Evolutionary conservation across 208 protist species (phyloP).

Genomic region (Endotrypanum monterogeii): DNA sequence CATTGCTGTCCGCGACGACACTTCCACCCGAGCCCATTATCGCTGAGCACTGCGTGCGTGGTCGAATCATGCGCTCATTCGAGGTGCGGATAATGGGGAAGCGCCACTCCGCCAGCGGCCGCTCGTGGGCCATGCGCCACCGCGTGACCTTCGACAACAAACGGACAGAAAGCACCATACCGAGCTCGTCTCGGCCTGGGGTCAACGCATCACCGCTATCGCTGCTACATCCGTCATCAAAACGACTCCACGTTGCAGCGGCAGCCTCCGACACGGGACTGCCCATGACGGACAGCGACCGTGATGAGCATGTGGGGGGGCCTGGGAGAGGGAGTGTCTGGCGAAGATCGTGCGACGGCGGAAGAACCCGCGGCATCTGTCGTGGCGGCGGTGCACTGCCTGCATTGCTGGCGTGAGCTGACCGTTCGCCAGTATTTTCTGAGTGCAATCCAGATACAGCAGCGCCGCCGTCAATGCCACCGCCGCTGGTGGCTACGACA

Average conservation of each 20-base stretch:
- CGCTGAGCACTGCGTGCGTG: slow-evolving; percentile 1
- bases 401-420: not conserved
- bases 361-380: not conserved
- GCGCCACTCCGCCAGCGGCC: slow-evolving; percentile 39
- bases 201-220: slow-evolving; percentile 3
- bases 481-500: not conserved
- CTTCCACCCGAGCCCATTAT: not conserved
- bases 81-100: slow-evolving; percentile 40
- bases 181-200: slow-evolving; percentile 34
- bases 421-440: slow-evolving; percentile 1
- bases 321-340: not conserved
- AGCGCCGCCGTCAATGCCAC: not conserved
- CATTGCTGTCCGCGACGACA: not conserved
- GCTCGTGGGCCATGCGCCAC: slow-evolving; percentile 35
- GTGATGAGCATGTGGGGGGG: slow-evolving; percentile 19
- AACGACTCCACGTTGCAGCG: slow-evolving; percentile 3
- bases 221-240: not conserved
- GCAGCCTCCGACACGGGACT: slow-evolving; percentile 16
- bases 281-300: slow-evolving; percentile 11
- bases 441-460: not conserved
- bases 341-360: not conserved
- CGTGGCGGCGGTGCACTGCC: not conserved
- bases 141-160: slow-evolving; percentile 24
- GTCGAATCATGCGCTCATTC: slow-evolving; percentile 28
- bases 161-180: slow-evolving; percentile 37